phyloP scores from a whole-genome alignment of 1,284 basidiomycete genomes.

The Ceratobasidium sp. region DNA sequence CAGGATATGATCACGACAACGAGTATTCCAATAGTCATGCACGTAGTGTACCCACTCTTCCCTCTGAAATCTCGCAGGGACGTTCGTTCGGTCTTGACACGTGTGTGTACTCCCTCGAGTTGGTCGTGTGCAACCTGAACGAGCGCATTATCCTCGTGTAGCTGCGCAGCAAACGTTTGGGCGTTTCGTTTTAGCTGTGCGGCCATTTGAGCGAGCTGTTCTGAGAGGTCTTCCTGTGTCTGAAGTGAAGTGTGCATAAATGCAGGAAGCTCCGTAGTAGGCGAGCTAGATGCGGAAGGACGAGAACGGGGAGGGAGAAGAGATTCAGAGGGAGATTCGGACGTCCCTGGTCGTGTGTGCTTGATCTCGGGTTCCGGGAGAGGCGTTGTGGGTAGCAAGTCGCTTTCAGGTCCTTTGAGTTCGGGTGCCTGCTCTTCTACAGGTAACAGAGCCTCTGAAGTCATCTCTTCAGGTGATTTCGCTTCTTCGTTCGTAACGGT shows the following conservation, averaged over 20 bases:
- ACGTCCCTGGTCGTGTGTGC: slow-evolving; percentile 47
- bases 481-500: not conserved
- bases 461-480: slow-evolving; percentile 3
- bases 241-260: slow-evolving; percentile 64
- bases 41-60: slow-evolving; percentile 73
- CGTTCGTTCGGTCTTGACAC: slow-evolving; percentile 68
- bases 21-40: slow-evolving; percentile 67
- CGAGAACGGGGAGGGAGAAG: slow-evolving; percentile 5
- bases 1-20: slow-evolving; percentile 66
- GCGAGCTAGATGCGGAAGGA: slow-evolving; percentile 23
- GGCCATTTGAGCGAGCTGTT: slow-evolving; percentile 77
- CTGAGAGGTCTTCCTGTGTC: slow-evolving; percentile 72
- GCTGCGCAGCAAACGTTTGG: slow-evolving; percentile 66
- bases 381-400: slow-evolving; percentile 47
- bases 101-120: slow-evolving; percentile 70
- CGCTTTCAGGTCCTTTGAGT: slow-evolving; percentile 41
- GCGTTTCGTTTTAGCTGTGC: slow-evolving; percentile 76
- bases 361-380: slow-evolving; percentile 47
- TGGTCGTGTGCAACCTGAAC: slow-evolving; percentile 66
- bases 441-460: slow-evolving; percentile 25
- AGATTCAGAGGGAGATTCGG: slow-evolving; percentile 38
- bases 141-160: slow-evolving; percentile 68
- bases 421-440: slow-evolving; percentile 44
- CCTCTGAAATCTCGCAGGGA: slow-evolving; percentile 67
- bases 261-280: slow-evolving; percentile 53